Evolutionary conservation across 495 filamentous ascomycete genomes (phyloP), one percentile per base, ranked within the genome.

Genomic region (Penicillium soppii): DNA sequence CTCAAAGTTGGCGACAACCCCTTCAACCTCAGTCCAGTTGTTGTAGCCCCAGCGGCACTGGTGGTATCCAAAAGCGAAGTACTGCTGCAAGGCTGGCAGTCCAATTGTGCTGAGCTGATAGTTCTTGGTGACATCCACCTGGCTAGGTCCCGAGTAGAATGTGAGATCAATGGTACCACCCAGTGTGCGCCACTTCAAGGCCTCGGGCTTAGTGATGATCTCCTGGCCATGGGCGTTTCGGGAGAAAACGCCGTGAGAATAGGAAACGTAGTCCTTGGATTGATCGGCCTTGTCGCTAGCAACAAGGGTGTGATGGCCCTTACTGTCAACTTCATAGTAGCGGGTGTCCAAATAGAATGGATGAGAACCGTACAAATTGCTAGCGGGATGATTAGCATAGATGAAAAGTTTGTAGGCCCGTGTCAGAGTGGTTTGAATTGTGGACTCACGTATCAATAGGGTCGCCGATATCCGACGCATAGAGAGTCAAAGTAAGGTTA

Each of bases 221-320:
- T 95, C 90, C 53, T 91, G 87, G 6, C 83, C 85, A 60, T 95
- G 90, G 8, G 83, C 75, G 61, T 86, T 87, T 36, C 83, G 71
- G 3, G 77, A 61, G 59, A 82, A 87, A 1, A 85, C 79, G 42
- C 83, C 83, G 43, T 87, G 83, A 0, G 81, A 82, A 41, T 71
- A 75, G 21, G 81, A 83, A 15, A 75, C 69, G 54, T 91, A 92
- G 27, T 78, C 56, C 45, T 72, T 72, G 9, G 67, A 71, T 7
- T 70, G 71, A 51, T 85, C 74, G 0, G 78, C 76, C 7, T 79
- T 73, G 56, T 82, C 71, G 13, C 74, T 70, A n/a, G 76, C 71
- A 20, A 78, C 75, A 30, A 84, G 81, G 2, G 66, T 78, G 16
- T 80, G 59, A 39, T 72, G 63, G 6, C 83, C 83, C 3, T 73